Evolutionary conservation across 257 asterid genomes (phyloP).

Genomic region (Plantago ovata): DNA sequence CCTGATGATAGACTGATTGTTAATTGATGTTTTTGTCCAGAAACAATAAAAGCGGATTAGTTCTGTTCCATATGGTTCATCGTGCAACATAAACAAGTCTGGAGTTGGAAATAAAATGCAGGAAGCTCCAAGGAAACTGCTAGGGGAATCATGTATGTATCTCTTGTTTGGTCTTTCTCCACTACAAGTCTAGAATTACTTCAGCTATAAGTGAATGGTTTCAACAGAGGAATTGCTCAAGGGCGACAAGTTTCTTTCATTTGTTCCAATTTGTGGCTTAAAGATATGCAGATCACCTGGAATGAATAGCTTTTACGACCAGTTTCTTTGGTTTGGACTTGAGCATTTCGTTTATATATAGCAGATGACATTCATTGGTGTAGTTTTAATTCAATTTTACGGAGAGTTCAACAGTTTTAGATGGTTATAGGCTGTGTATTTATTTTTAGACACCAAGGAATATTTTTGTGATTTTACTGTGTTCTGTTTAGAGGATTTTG

Average conservation of each 20-base stretch:
- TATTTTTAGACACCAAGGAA: neutral
- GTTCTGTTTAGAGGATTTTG: neutral
- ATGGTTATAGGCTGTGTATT: conserved; percentile 7
- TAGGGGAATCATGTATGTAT: neutral
- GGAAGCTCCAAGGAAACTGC: neutral
- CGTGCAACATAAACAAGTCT: neutral
- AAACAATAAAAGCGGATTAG: neutral
- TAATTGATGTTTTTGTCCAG: neutral
- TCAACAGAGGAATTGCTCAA: neutral
- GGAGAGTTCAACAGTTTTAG: neutral
- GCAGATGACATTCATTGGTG: neutral
- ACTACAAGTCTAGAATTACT: neutral
- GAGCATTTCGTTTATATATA: conserved; percentile 14
- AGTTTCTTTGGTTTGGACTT: neutral
- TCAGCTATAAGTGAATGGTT: neutral
- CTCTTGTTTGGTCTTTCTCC: neutral
- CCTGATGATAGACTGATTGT: neutral
- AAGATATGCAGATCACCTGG: conserved; percentile 5
- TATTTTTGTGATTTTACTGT: neutral
- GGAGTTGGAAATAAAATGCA: neutral
- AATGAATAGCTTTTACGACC: neutral
- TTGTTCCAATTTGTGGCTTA: neutral
- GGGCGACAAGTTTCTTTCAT: neutral
- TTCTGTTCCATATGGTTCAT: conserved; percentile 1
- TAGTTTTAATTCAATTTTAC: neutral